Conservation (phyloP, 768 basidiomycete genomes). For the Tephrocybe sp. region DNA sequence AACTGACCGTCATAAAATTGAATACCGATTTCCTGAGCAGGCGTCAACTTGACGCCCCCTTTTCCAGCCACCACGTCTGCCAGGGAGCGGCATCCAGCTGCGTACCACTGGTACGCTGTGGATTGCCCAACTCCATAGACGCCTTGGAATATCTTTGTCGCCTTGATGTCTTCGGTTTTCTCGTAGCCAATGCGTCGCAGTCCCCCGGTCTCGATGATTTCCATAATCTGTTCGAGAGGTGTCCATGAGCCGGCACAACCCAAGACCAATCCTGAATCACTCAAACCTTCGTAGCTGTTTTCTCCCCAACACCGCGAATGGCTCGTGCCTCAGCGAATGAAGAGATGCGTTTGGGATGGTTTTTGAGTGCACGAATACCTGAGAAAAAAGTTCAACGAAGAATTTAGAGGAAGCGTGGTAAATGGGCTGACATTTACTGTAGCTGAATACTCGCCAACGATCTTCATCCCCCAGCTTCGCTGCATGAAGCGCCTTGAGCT, state of each 20-base stretch:
- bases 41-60: constrained; percentile 58
- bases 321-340: constrained; percentile 57
- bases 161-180: constrained; percentile 59
- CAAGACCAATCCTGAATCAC: no score
- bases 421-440: constrained; percentile 55
- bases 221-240: constrained; percentile 60
- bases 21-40: constrained; percentile 67
- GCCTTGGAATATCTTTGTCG: constrained; percentile 62
- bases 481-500: constrained; percentile 65
- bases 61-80: constrained; percentile 67
- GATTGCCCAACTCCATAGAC: constrained; percentile 83
- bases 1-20: constrained; percentile 65
- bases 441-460: constrained; percentile 65
- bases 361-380: constrained; percentile 63
- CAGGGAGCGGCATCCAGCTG: constrained; percentile 73
- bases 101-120: constrained; percentile 74
- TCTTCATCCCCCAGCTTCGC: constrained; percentile 61
- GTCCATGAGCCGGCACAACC: no score
- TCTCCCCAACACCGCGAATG: constrained; percentile 67
- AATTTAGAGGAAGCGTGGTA: neutral
- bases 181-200: constrained; percentile 69
- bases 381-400: neutral
- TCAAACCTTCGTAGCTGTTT: constrained; percentile 74
- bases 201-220: constrained; percentile 76
- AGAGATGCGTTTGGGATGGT: constrained; percentile 56